Evolutionary conservation across 1,139 yeast species (phyloP), one percentile per base, ranked within the genome.

Genomic region (Geotrichum carabidarum): DNA sequence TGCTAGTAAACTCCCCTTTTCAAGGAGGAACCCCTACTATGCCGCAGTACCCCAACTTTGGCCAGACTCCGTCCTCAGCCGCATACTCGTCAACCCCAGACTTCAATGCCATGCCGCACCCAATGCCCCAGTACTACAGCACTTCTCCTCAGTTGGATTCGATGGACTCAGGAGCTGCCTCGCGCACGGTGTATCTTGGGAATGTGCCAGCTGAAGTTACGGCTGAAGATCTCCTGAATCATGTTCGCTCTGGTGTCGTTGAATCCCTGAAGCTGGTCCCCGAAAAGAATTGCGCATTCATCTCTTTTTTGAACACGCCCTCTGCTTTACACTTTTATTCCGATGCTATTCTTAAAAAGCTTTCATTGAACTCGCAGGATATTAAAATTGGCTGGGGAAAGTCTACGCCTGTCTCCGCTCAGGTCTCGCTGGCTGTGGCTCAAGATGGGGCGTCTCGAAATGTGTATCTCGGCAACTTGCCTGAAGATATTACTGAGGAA

Each of bases 391-490:
- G 85, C 27, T 86, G 94, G 83, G 87, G 88, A 8, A 76, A 78
- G 51, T 80, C 86, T 48, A 74, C 81, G 35, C 79, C 85, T 9
- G 78, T 89, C 34, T 78, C 84, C 51, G 83, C 90, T 1, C 78
- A 83, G 4, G 87, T 91, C n/a, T 74, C 81, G 60, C 79, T 81
- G 56, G 86, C 93, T 18, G 87, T 91, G 50, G 84, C 84, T 62
- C 81, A 86, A 61, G 91, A 89, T 62, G 90, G 91, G 40, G 98
- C 98, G 8, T 87, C 97, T 5, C 80, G 98, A 71, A 87, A 88
- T 64, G 95, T 93, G 17, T 90, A 86, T 67, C 76, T 93, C 59
- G 95, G 96, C 27, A 82, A 82, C 63, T 74, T 90, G 54, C 81
- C 81, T 49, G 74, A 76, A 56, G 74, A 74, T 47, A 74, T 85